These are phyloP conservation scores for Erysimum cheiri DNA, from an alignment of 441 rosid species.

Conservation along the genomic window DNA sequence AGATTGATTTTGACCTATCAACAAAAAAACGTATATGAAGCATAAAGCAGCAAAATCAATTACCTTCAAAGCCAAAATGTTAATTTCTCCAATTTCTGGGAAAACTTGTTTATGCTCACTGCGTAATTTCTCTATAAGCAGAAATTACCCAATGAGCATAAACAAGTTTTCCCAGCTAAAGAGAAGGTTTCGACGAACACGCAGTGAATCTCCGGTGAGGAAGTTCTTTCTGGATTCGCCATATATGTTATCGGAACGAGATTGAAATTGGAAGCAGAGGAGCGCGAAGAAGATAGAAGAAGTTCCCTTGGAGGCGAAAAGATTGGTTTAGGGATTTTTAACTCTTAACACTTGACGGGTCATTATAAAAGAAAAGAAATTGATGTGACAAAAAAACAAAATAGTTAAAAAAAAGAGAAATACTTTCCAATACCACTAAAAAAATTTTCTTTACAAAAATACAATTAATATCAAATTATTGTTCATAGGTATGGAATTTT, in stretches of 20 bases:
- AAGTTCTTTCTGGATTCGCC: constrained; percentile 10
- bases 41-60: background rate
- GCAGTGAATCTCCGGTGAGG: background rate
- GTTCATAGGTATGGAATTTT: no score
- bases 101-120: constrained; percentile 13
- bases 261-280: background rate
- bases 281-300: constrained; percentile 1
- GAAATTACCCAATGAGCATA: no score
- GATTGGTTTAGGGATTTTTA: constrained; percentile 20
- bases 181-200: background rate
- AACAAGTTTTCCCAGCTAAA: rapidly evolving
- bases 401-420: no score
- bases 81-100: constrained; percentile 32
- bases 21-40: background rate
- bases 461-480: no score
- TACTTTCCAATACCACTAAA: no score
- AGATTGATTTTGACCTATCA: no score
- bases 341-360: background rate
- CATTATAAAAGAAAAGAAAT: rapidly evolving
- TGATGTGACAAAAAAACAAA: no score
- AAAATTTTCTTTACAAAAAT: no score
- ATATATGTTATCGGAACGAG: background rate
- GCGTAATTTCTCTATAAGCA: background rate
- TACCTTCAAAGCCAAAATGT: constrained; percentile 30
- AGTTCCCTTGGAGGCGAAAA: background rate